A percentile compares a stretch with the other conserved stretches of the same genome.
These are phyloP conservation scores for Solanum sitiens DNA, from an alignment of 257 asterid genomes.

Conservation along the genomic window DNA sequence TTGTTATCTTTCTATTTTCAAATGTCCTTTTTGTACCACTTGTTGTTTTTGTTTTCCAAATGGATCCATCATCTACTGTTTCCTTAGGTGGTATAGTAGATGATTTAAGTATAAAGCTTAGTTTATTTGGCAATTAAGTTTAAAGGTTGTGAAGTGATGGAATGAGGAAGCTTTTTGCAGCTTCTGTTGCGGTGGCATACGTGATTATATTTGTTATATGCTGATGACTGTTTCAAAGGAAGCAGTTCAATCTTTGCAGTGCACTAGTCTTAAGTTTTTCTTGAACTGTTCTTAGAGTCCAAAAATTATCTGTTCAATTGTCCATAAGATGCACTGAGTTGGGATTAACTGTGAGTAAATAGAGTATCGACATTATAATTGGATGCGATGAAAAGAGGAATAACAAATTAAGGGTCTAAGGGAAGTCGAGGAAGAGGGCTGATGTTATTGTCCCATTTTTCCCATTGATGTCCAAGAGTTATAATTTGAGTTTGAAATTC, in stretches of 20 bases:
- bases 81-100: background rate
- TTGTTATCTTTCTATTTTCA: background rate
- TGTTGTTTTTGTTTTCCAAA: background rate
- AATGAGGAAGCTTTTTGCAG: background rate
- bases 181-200: background rate
- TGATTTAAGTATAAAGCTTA: background rate
- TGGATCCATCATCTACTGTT: background rate
- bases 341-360: background rate
- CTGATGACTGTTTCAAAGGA: background rate
- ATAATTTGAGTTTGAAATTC: background rate
- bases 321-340: background rate
- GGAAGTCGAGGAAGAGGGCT: background rate
- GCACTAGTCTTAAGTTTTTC: background rate
- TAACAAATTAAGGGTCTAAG: background rate
- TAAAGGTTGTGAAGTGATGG: background rate
- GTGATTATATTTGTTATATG: background rate
- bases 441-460: background rate
- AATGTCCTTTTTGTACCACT: background rate
- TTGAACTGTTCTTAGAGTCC: background rate
- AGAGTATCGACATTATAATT: background rate
- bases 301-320: background rate
- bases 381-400: background rate
- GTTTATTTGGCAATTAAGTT: background rate
- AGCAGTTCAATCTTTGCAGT: background rate
- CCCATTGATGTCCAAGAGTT: background rate